These are phyloP conservation scores for Paraconiothyrium brasiliense DNA, from an alignment of 2,329 filamentous ascomycete genomes.

Conservation along the genomic window DNA sequence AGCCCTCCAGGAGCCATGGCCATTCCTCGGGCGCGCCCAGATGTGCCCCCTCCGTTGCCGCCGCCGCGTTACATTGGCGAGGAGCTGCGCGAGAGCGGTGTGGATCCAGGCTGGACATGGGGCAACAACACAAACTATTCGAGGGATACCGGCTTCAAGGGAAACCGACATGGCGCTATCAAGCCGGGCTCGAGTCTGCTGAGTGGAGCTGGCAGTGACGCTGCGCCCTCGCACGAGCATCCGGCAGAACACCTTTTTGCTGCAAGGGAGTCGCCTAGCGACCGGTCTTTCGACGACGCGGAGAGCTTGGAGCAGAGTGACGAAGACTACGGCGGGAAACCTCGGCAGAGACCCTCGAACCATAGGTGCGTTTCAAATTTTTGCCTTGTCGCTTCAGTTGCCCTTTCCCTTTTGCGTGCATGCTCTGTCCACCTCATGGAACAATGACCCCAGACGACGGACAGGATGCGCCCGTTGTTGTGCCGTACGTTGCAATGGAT, in stretches of 20 bases:
- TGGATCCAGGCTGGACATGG: constrained; percentile 71
- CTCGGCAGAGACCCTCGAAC: constrained; percentile 50
- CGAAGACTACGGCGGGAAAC: constrained; percentile 46
- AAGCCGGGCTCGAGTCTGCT: constrained; percentile 60
- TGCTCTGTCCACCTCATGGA: constrained; percentile 10
- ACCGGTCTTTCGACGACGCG: constrained; percentile 44
- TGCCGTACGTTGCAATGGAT: constrained; percentile 4
- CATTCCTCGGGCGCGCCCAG: constrained; percentile 67
- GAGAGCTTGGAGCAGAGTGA: constrained; percentile 45
- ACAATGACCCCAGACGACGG: neutral
- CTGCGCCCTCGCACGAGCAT: constrained; percentile 35
- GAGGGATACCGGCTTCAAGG: constrained; percentile 58
- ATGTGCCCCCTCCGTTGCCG: constrained; percentile 67
- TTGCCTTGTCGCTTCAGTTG: constrained; percentile 3
- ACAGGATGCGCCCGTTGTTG: neutral
- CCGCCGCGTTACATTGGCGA: constrained; percentile 68
- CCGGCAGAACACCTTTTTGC: constrained; percentile 43
- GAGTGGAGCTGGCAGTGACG: constrained; percentile 39
- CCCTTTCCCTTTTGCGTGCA: neutral
- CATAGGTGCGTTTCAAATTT: constrained; percentile 51
- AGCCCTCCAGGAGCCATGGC: constrained; percentile 64
- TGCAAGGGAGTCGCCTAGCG: constrained; percentile 53
- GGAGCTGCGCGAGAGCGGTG: constrained; percentile 61
- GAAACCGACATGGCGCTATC: constrained; percentile 53
- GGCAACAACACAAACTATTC: constrained; percentile 69